Conservation (phyloP, 495 filamentous ascomycete genomes). For the Penicillium robsamsonii region DNA sequence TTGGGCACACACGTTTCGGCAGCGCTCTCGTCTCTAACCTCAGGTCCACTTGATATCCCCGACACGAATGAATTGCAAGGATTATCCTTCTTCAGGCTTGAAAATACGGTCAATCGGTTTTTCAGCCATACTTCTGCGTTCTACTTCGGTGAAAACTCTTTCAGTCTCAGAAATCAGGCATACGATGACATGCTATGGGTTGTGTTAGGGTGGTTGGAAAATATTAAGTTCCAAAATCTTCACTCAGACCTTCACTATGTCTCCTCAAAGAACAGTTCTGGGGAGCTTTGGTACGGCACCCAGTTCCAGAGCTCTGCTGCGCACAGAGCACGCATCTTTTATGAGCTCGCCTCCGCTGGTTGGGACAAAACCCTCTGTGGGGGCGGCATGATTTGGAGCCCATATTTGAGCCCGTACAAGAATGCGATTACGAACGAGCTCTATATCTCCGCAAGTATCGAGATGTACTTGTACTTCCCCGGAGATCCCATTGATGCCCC, state of each 20-base stretch:
- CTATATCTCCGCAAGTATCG: conserved; percentile 76
- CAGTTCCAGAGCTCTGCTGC: conserved; percentile 78
- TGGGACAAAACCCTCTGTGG: conserved; percentile 83
- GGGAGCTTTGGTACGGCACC: conserved; percentile 63
- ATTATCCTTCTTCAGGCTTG: conserved; percentile 45
- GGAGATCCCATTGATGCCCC: conserved; percentile 73
- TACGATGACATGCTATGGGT: conserved; percentile 99
- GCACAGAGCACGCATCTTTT: conserved; percentile 85
- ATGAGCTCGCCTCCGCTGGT: conserved; percentile 71
- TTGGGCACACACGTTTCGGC: conserved; percentile 77
- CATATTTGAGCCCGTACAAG: conserved; percentile 80
- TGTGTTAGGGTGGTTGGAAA: conserved; percentile 86
- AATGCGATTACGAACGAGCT: conserved; percentile 97
- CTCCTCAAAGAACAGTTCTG: conserved; percentile 14
- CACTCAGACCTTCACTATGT: conserved; percentile 63
- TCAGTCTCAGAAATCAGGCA: conserved; percentile 73
- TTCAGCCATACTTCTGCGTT: conserved; percentile 72
- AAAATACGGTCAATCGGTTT: conserved; percentile 79
- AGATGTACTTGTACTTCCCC: conserved; percentile 90
- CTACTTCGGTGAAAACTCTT: conserved; percentile 85
- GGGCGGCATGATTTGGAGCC: conserved; percentile 94
- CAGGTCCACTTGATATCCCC: conserved; percentile 26
- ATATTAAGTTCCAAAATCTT: conserved; percentile 67
- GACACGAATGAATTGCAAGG: conserved; percentile 17
- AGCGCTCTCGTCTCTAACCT: conserved; percentile 62